Evolutionary conservation across 1,284 basidiomycete species (phyloP).

Genomic region (Cryptococcus hybrid): DNA sequence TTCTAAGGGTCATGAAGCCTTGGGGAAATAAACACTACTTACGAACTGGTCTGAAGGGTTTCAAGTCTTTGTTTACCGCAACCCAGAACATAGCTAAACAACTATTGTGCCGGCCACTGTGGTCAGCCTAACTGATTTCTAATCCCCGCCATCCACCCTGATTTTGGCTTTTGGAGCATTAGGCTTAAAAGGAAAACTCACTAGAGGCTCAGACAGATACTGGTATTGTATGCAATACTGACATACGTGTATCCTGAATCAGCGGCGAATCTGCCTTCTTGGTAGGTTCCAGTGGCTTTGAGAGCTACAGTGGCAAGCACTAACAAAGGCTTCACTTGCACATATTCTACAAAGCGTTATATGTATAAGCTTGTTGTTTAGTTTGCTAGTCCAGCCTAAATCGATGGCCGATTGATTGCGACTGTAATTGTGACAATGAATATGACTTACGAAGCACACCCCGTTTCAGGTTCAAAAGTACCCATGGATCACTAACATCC

Average conservation of each 20-base stretch:
- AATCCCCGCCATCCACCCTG: too few relatives aligned
- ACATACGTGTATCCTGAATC: slow-evolving; percentile 91
- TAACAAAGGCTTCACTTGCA: slow-evolving; percentile 90
- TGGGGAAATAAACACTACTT: slow-evolving; percentile 13
- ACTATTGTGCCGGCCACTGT: slow-evolving; percentile 43
- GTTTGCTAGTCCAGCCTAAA: not conserved
- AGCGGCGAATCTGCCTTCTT: slow-evolving; percentile 80
- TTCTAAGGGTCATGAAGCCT: not conserved
- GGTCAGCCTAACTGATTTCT: not conserved
- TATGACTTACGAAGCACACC: slow-evolving; percentile 80
- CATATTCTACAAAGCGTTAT: slow-evolving; percentile 68
- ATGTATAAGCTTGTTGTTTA: not conserved
- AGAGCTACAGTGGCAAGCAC: slow-evolving; percentile 80
- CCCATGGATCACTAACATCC: slow-evolving; percentile 90
- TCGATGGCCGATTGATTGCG: not conserved
- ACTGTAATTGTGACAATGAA: too few relatives aligned
- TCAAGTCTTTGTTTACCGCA: slow-evolving; percentile 77
- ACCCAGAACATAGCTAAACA: slow-evolving; percentile 96
- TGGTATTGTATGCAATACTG: slow-evolving; percentile 68
- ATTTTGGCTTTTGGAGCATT: too few relatives aligned
- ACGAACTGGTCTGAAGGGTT: slow-evolving; percentile 71
- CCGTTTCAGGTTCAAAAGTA: slow-evolving; percentile 88
- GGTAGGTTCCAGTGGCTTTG: slow-evolving; percentile 82
- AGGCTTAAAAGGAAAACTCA: slow-evolving; percentile 15
- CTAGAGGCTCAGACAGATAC: slow-evolving; percentile 53